Conservation (phyloP, 768 basidiomycete genomes). For the Trametes gibbosa region DNA sequence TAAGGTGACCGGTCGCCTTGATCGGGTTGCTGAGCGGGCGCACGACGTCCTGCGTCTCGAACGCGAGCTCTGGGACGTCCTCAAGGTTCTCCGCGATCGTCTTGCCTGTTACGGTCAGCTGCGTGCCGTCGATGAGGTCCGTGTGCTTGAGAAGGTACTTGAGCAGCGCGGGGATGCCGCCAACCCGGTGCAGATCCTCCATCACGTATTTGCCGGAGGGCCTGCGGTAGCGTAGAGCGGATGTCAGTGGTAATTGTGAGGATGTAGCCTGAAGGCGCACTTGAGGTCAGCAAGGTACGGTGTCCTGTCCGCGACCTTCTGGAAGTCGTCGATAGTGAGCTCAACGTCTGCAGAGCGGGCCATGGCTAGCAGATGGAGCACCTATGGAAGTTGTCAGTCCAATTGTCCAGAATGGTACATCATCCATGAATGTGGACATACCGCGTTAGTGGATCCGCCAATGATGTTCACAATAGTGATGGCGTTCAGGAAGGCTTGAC, state of each 20-base stretch:
- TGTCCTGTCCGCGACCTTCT: conserved; percentile 71
- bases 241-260: too few species aligned
- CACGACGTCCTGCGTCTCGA: conserved; percentile 76
- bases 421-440: conserved; percentile 36
- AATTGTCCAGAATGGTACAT: background rate
- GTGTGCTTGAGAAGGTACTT: conserved; percentile 82
- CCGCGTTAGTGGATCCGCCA: conserved; percentile 88
- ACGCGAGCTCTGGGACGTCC: conserved; percentile 70
- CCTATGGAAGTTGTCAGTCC: conserved; percentile 37
- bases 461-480: conserved; percentile 76
- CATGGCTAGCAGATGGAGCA: conserved; percentile 81
- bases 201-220: conserved; percentile 87
- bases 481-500: conserved; percentile 77
- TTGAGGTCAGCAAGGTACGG: conserved; percentile 86
- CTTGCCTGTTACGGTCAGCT: conserved; percentile 89
- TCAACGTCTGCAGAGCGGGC: conserved; percentile 75
- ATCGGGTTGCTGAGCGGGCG: conserved; percentile 72
- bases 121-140: conserved; percentile 74
- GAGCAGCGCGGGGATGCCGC: conserved; percentile 80
- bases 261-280: too few species aligned
- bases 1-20: conserved; percentile 82
- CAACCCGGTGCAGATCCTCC: conserved; percentile 85
- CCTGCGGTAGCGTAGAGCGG: too few species aligned
- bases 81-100: conserved; percentile 85
- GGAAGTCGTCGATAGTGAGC: conserved; percentile 85